Base-by-base conservation (phyloP, 2,329 filamentous ascomycete species). In the Epichloe baconii region DNA sequence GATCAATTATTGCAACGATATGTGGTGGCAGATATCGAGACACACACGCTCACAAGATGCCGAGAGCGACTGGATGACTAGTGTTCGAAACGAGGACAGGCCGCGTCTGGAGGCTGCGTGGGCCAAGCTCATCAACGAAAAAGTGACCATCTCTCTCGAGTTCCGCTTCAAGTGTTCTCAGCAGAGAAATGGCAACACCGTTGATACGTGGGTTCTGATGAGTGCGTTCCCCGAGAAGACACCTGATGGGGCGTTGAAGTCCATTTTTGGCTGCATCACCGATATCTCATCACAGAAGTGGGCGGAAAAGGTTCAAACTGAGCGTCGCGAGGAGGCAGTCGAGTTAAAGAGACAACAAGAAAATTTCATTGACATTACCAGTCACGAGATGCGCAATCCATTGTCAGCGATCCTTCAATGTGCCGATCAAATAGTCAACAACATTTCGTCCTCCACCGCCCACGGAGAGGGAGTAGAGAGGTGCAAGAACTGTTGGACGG, bases 211-310 rank as follows among this genome's bases (percentile, higher is more conserved):
- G 86, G 85, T 85, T 1, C 66, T 89, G 34, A 84, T 89, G 73
- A 86, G 79, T 51, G 85, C 84, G 0, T 88, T 85, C 57, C 85
- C 85, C 0, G 85, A 90, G 58, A 83, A 78, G 59, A 75, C 83
- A 54, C 68, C 72, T 1, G 69, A 78, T 31, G 85, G 83, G 3
- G 69, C 71, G 31, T 73, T 89, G 48, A 87, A 87, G 68, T 80
- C 82, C 54, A 83, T 89, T 3, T 89, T 90, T 58, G 86, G 85
- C 49, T 86, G 82, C 61, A 83, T 94, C 48, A 91, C 87, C 0
- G 87, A 94, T 61, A 94, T 95, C 56, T 88, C 85, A 17, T 79
- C 85, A 50, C 86, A 93, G 63, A 95, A 94, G 64, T 84, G 83
- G 74, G 87, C 88, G 1, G 88, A 94, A 65, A 82, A 83, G 45